Evolutionary conservation across 192 early-diverging fungal genomes (phyloP), one percentile per base, ranked within the genome.

Genomic region (Chytriomyces sp.): DNA sequence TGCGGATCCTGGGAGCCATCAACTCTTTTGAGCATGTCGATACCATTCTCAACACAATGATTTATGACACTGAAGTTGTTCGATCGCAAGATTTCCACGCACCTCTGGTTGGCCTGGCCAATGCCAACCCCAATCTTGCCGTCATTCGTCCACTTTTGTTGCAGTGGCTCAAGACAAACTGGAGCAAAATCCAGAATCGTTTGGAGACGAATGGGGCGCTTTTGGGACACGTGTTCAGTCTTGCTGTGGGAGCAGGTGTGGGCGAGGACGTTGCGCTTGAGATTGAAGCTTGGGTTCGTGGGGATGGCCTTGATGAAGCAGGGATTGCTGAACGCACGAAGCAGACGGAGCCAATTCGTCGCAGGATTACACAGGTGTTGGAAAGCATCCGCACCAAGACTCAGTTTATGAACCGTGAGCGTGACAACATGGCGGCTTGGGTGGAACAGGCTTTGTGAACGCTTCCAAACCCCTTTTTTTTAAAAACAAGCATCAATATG

Each of bases 21-120:
- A 74, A 86, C 62, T 85, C 83, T 50, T 10, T 64, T 11, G 65
- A 70, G 9, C 77, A 81, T 72, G 86, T 91, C 66, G 88, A 93
- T 70, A 9, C 47, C 11, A 87, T 93, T 65, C 72, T 84, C 68
- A 93, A 94, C 50, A 90, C 92, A 64, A 88, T 95, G 64, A 82
- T 94, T 6, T 76, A 69, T n/a, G 67, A 82, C 24, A 89, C 92
- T 16, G 93, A 94, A 82, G 89, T 87, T 4, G 82, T 95, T 53
- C 67, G 72, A 18, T 49, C 76, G 10, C 75, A 77, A 44, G 78
- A 81, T 49, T 45, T 78, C 20, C 50, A 49, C 23, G 16, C 16
- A 0, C 62, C 68, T 7, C 28, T 80, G 26, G 23, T 18, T 43
- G 77, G 77, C 5, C 7, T 80, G 18, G 61, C 61, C n/a, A 23